A percentile compares a stretch with the other conserved stretches of the same genome.
Conservation (phyloP, 2,329 filamentous ascomycete genomes). For the Claviceps pazoutovae region DNA sequence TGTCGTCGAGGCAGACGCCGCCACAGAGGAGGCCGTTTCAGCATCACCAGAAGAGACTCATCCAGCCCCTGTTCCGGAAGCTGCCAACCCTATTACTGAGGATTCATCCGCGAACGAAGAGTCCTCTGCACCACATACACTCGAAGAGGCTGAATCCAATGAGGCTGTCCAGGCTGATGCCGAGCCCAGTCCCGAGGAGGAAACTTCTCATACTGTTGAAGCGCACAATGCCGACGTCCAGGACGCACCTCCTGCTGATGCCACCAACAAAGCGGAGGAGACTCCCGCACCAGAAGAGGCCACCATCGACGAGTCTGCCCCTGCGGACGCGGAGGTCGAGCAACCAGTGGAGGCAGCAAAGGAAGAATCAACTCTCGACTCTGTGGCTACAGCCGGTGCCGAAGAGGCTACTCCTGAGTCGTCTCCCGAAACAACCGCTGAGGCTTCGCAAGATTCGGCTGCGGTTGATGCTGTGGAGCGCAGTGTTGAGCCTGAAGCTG, state of each 20-base stretch:
- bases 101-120: not conserved
- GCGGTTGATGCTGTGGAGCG: not conserved
- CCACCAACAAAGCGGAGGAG: not conserved
- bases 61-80: too few relatives aligned
- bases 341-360: not conserved
- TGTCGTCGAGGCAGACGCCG: constrained; percentile 2
- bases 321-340: constrained; percentile 1
- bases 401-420: not conserved
- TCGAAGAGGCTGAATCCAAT: too few relatives aligned
- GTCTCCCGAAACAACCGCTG: constrained; percentile 1
- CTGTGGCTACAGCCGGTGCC: not conserved
- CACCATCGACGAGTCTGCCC: not conserved
- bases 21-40: not conserved
- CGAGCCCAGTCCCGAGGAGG: not conserved
- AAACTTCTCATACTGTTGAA: not conserved
- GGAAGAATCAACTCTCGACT: not conserved
- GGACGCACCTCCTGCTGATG: not conserved
- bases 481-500: too few relatives aligned
- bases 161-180: not conserved
- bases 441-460: not conserved
- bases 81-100: not conserved
- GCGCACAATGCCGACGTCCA: not conserved
- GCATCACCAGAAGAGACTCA: not conserved
- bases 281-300: not conserved
- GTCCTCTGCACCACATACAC: not conserved